Base-by-base conservation (phyloP, 495 filamentous ascomycete genomes). In the Penicillium steckii region DNA sequence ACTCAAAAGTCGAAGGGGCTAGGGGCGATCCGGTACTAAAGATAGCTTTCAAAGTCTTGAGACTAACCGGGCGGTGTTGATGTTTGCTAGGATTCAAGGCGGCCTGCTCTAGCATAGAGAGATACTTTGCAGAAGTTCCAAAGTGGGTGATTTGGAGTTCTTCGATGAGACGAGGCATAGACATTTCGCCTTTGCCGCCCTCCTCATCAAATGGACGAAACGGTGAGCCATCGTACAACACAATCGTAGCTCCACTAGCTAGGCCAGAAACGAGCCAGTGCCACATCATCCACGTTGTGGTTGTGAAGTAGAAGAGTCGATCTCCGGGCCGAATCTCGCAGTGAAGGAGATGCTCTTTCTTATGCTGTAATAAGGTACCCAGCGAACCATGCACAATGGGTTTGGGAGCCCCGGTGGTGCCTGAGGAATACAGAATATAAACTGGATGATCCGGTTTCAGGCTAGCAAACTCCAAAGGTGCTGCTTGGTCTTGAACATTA, bases 211-310 rank as follows among this genome's bases (percentile, higher is more conserved):
- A 68, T 8, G 81, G 81, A 56, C 84, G 75, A 77, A 96, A 96
- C 15, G 91, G 91, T 0, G 89, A 94, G 25, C 91, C 91, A 54
- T 94, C 88, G 67, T 97, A 97, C 3, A 95, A 78, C 18, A 96
- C 80, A 33, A 96, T 76, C 1, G 89, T 92, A 6, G 87, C 79
- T 48, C 91, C 91, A 46, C 80, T 84, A 9, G 89, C 86, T 8
- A 96, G 80, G 0, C 82, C 89, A 4, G 89, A 92, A 17, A 95
- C 83, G 37, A 91, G 83, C 91, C 91, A 96, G 66, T 96, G 91
- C 88, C 90, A 94, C 91, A 96, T 96, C 91, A 95, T 94, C 90
- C 88, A 94, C 3, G 91, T 95, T 24, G 83, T 85, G 2, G 91
- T 96, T 2, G 91, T 95, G 64, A 90, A 96, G 70, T 94, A 95